A percentile compares a stretch with the other conserved stretches of the same genome.
phyloP scores from a whole-genome alignment of 306 rosid genomes.

The Vigna hirtella region DNA sequence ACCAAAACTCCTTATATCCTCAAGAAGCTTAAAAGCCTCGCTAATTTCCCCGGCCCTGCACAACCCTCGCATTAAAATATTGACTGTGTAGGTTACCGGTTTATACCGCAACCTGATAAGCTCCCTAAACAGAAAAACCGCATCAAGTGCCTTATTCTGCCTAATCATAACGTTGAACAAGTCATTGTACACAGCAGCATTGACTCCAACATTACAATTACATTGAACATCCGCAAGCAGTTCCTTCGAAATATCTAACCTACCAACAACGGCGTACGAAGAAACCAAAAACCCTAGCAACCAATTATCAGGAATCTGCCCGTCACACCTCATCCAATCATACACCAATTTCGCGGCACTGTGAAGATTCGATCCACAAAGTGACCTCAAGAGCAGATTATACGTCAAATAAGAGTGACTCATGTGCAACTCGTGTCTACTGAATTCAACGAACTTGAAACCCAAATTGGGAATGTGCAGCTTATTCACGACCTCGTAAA shows the following conservation, averaged over 20 bases:
- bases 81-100: background rate
- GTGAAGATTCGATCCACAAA: background rate
- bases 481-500: background rate
- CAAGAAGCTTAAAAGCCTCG: slow-evolving; percentile 20
- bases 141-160: slow-evolving; percentile 11
- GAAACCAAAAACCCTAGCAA: slow-evolving; percentile 12
- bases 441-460: background rate
- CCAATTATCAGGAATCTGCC: background rate
- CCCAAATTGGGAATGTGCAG: background rate
- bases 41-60: slow-evolving; percentile 1
- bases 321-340: slow-evolving; percentile 11
- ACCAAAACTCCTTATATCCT: slow-evolving; percentile 12
- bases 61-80: slow-evolving; percentile 20
- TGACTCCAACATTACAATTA: background rate
- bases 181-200: background rate
- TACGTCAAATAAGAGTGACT: slow-evolving; percentile 13
- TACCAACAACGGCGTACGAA: background rate
- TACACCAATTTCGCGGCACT: background rate
- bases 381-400: slow-evolving; percentile 1
- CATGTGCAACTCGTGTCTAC: slow-evolving; percentile 17
- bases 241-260: slow-evolving; percentile 2
- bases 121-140: slow-evolving; percentile 23
- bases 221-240: background rate
- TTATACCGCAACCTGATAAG: background rate
- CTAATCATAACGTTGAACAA: slow-evolving; percentile 1